phyloP scores from a whole-genome alignment of 345 rosid species.

The Anastatica hierochuntica region DNA sequence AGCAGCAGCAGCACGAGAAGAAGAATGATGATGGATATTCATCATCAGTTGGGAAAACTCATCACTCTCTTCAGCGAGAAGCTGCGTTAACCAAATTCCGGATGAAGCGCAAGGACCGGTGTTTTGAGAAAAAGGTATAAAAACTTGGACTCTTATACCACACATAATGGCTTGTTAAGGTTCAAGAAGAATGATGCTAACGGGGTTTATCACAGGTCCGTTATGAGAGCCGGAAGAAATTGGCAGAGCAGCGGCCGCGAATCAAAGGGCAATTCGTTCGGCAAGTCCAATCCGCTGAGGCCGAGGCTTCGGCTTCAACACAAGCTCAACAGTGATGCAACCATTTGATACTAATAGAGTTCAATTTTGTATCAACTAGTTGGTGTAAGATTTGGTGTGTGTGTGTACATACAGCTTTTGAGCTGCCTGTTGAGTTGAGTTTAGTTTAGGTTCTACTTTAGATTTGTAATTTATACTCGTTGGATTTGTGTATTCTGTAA shows the following conservation, averaged over 20 bases:
- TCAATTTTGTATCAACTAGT: constrained; percentile 17
- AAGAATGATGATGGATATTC: constrained; percentile 37
- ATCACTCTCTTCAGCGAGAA: constrained; percentile 60
- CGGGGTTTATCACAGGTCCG: constrained; percentile 49
- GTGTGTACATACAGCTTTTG: background rate
- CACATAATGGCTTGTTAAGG: background rate
- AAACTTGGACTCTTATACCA: background rate
- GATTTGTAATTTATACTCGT: no score
- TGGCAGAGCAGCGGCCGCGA: constrained; percentile 64
- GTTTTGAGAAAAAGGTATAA: constrained; percentile 84
- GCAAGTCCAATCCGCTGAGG: constrained; percentile 21
- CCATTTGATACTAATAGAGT: background rate
- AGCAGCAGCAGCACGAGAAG: constrained; percentile 34
- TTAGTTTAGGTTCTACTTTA: constrained; percentile 3
- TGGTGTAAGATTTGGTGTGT: background rate
- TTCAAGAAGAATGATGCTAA: background rate
- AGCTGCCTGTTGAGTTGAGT: no score
- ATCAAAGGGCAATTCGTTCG: constrained; percentile 65
- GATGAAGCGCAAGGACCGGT: constrained; percentile 87
- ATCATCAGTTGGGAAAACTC: constrained; percentile 28
- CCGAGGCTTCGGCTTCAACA: no score
- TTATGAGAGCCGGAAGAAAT: constrained; percentile 56
- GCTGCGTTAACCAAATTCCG: constrained; percentile 86
- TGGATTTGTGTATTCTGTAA: no score
- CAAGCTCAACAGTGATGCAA: constrained; percentile 13